Conservation (phyloP, 176 grass and related monocot genomes). For the Phyllostachys edulis region DNA sequence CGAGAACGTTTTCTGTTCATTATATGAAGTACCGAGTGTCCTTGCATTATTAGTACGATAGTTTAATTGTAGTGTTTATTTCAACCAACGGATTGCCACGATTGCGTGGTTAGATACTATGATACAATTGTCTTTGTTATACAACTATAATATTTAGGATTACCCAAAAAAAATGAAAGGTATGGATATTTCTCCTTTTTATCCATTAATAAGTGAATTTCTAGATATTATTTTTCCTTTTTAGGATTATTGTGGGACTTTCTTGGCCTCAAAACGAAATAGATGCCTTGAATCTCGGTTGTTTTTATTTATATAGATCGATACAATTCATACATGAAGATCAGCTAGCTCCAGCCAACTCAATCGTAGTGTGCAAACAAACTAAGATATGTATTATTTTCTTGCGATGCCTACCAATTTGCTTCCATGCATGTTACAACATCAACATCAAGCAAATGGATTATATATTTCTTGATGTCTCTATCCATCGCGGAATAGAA, state of each 20-base stretch:
- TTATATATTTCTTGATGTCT: background rate
- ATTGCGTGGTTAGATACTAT: too few relatives aligned
- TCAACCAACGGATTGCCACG: background rate
- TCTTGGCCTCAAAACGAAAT: too few relatives aligned
- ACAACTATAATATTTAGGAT: too few relatives aligned
- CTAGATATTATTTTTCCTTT: too few relatives aligned
- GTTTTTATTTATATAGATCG: background rate
- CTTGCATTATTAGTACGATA: background rate
- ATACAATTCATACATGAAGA: background rate
- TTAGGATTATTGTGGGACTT: too few relatives aligned
- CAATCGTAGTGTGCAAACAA: background rate
- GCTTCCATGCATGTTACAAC: background rate
- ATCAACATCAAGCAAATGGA: background rate
- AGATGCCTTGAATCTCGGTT: too few relatives aligned
- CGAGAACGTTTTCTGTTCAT: background rate
- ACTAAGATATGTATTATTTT: background rate
- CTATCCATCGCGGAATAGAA: background rate
- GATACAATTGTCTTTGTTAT: too few relatives aligned
- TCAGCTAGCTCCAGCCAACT: background rate
- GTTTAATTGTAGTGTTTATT: background rate
- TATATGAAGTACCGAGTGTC: background rate
- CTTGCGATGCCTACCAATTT: background rate
- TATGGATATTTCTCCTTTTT: too few relatives aligned
- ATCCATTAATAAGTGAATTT: too few relatives aligned
- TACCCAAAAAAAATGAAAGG: too few relatives aligned